Conservation (phyloP, 805 yeast genomes). For the Lipomyces chichibuensis region DNA sequence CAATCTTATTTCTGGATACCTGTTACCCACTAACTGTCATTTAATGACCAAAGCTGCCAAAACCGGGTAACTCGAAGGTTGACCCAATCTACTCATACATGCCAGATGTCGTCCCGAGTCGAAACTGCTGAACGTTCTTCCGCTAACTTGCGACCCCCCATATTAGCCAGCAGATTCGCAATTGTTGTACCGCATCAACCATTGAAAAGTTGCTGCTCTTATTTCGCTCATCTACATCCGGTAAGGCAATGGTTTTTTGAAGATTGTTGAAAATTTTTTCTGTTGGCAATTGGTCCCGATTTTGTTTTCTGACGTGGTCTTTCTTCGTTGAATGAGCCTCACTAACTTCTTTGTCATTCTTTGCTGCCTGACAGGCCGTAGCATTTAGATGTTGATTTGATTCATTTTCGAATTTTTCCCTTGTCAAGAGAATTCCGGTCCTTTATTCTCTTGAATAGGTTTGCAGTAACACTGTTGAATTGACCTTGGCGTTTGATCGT, state of each 20-base stretch:
- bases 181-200: background rate
- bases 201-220: background rate
- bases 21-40: background rate
- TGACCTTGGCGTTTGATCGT: background rate
- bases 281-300: background rate
- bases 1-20: background rate
- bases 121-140: background rate
- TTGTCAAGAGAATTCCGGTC: background rate
- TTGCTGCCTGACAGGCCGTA: background rate
- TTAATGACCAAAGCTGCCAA: background rate
- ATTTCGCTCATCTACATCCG: background rate
- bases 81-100: background rate
- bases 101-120: background rate
- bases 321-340: background rate
- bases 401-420: conserved; percentile 8
- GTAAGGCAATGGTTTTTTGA: background rate
- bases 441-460: background rate
- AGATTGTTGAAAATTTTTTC: background rate
- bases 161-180: background rate
- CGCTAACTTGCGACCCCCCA: background rate
- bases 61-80: background rate
- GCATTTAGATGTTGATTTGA: conserved; percentile 12
- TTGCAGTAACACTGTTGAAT: background rate
- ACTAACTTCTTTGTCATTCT: conserved; percentile 16
- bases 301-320: background rate